Conservation (phyloP, 139 green algal genomes). For the Closterium sp. region DNA sequence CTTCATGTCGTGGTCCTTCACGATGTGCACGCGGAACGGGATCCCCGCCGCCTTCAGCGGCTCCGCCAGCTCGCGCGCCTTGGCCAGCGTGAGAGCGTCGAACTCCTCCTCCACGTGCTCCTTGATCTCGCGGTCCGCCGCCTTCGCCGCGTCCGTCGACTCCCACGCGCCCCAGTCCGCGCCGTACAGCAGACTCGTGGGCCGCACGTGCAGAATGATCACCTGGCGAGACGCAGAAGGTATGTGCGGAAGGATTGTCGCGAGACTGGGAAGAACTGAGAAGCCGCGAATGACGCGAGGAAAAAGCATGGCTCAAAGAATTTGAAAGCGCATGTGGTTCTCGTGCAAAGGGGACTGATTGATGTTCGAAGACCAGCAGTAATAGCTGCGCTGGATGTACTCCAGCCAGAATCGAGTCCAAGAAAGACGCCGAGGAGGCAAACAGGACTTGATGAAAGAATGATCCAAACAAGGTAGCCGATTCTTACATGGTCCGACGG, state of each 20-base stretch:
- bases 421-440: not conserved
- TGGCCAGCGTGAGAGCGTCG: slow-evolving; percentile 6
- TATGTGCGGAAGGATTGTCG: not conserved
- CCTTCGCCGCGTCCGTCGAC: not conserved
- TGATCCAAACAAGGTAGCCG: not conserved
- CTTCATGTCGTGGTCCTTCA: slow-evolving; percentile 49
- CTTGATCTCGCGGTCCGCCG: not conserved
- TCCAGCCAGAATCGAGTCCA: not conserved
- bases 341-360: not conserved
- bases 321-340: too few species aligned
- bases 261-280: not conserved
- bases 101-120: slow-evolving; percentile 23
- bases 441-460: not conserved
- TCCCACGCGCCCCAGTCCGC: slow-evolving; percentile 28
- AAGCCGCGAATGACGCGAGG: not conserved
- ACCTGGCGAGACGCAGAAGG: not conserved
- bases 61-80: not conserved
- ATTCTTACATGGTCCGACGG: slow-evolving; percentile 16
- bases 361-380: not conserved
- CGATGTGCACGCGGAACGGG: slow-evolving; percentile 22
- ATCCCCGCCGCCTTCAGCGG: slow-evolving; percentile 17
- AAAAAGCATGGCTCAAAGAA: not conserved
- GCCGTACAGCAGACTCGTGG: slow-evolving; percentile 28
- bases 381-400: too few species aligned
- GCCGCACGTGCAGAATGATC: slow-evolving; percentile 21